phyloP scores from a whole-genome alignment of 129 eudicot genomes.

The Helichrysum umbraculigerum region DNA sequence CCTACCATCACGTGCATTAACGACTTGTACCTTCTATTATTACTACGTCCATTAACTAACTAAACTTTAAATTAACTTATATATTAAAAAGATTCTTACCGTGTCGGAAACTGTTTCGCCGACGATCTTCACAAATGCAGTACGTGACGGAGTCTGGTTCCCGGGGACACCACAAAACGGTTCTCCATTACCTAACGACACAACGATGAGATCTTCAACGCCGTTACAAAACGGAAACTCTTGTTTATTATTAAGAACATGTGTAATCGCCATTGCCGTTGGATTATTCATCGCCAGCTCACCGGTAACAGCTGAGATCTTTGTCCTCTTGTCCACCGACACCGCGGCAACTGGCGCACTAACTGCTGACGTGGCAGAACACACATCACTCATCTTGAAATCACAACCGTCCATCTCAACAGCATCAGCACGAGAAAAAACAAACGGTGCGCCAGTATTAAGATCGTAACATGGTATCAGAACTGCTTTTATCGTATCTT shows the following conservation, averaged over 20 bases:
- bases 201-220: conserved; percentile 68
- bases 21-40: not conserved
- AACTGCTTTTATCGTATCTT: conserved; percentile 72
- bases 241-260: conserved; percentile 70
- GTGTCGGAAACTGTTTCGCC: conserved; percentile 79
- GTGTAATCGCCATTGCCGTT: conserved; percentile 82
- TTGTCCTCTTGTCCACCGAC: conserved; percentile 60
- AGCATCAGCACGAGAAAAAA: conserved; percentile 94
- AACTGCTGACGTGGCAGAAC: conserved; percentile 62
- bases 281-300: conserved; percentile 83
- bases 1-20: not conserved
- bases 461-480: conserved; percentile 81
- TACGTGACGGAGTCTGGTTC: conserved; percentile 37
- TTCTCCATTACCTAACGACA: conserved; percentile 78
- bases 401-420: conserved; percentile 73
- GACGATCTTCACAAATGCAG: conserved; percentile 47
- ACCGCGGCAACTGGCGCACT: conserved; percentile 39
- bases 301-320: conserved; percentile 63
- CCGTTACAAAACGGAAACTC: conserved; percentile 81
- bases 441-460: conserved; percentile 62
- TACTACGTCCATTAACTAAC: not conserved
- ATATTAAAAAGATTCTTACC: conserved; percentile 27
- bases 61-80: too few species aligned
- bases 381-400: conserved; percentile 74
- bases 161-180: conserved; percentile 31